These are phyloP conservation scores for Monosporascus sp. DNA, from an alignment of 2,329 filamentous ascomycete genomes.

Conservation along the genomic window DNA sequence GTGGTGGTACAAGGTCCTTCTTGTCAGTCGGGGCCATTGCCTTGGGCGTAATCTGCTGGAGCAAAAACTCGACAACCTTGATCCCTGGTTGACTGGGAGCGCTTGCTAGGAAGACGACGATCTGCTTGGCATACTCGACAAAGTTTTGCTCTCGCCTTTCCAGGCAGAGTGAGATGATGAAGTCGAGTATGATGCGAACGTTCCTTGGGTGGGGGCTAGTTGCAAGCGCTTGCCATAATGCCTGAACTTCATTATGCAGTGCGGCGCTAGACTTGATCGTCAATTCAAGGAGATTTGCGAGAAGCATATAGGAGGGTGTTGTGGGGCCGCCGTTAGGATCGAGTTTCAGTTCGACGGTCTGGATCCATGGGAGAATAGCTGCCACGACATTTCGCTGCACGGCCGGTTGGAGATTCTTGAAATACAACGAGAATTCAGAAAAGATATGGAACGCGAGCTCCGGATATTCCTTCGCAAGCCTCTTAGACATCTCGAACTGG, in stretches of 20 bases:
- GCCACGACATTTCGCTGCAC: conserved; percentile 92
- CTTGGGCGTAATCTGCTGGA: conserved; percentile 87
- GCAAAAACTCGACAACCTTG: conserved; percentile 89
- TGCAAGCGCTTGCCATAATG: conserved; percentile 92
- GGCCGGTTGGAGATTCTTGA: conserved; percentile 77
- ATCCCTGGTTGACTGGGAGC: conserved; percentile 68
- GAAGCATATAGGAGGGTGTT: conserved; percentile 85
- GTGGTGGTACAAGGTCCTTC: conserved; percentile 60
- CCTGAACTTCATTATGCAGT: conserved; percentile 94
- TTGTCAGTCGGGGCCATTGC: conserved; percentile 96
- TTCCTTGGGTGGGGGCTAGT: conserved; percentile 91
- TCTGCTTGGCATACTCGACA: conserved; percentile 95
- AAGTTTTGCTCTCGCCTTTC: conserved; percentile 97
- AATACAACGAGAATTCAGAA: conserved; percentile 90
- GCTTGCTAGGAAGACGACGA: conserved; percentile 91
- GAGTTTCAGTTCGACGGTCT: conserved; percentile 85
- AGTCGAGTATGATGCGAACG: conserved; percentile 89
- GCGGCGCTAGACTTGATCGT: conserved; percentile 87
- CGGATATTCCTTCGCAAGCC: conserved; percentile 80
- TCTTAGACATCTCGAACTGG: conserved; percentile 92
- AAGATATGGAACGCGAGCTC: conserved; percentile 91
- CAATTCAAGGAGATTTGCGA: conserved; percentile 93
- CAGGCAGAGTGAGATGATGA: conserved; percentile 89
- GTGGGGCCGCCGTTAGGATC: conserved; percentile 90
- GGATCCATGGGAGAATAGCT: conserved; percentile 92